These are phyloP conservation scores for Claviceps sorghi DNA, from an alignment of 2,329 filamentous ascomycete genomes.

Conservation along the genomic window DNA sequence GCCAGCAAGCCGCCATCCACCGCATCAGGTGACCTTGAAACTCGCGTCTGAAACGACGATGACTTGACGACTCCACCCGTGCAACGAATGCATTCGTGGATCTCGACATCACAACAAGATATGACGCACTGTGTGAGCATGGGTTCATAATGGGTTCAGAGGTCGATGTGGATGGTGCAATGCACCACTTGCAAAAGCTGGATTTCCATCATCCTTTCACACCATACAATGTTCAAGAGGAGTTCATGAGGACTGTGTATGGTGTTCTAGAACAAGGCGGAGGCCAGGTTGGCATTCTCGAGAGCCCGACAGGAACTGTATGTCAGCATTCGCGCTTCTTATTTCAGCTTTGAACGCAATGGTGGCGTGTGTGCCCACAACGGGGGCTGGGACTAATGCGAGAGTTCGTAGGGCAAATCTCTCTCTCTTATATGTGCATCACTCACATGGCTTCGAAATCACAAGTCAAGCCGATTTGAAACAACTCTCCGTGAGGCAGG, in stretches of 20 bases:
- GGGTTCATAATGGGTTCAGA: slow-evolving; percentile 5
- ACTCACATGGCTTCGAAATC: slow-evolving; percentile 76
- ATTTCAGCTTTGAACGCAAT: not conserved
- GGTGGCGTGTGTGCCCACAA: not conserved
- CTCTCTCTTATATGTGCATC: slow-evolving; percentile 80
- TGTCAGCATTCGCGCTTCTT: slow-evolving; percentile 8
- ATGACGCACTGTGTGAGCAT: not conserved
- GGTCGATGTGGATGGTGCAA: slow-evolving; percentile 7
- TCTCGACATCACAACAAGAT: not conserved
- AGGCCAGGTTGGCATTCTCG: slow-evolving; percentile 73
- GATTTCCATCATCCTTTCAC: slow-evolving; percentile 79
- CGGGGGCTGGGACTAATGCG: not conserved
- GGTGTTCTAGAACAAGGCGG: slow-evolving; percentile 54
- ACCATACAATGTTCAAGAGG: slow-evolving; percentile 73
- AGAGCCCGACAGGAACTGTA: slow-evolving; percentile 77
- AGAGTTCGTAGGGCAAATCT: slow-evolving; percentile 56
- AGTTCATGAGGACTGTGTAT: slow-evolving; percentile 80
- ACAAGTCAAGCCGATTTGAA: slow-evolving; percentile 51
- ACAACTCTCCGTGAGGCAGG: slow-evolving; percentile 31
- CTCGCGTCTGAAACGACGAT: slow-evolving; percentile 6
- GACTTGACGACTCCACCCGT: not conserved
- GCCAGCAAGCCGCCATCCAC: not conserved
- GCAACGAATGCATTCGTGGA: not conserved
- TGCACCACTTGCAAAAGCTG: slow-evolving; percentile 17
- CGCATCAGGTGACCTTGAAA: slow-evolving; percentile 18